Evolutionary conservation across 1,139 yeast genomes (phyloP), one percentile per base, ranked within the genome.

Genomic region (Meyerozyma smithsonii): DNA sequence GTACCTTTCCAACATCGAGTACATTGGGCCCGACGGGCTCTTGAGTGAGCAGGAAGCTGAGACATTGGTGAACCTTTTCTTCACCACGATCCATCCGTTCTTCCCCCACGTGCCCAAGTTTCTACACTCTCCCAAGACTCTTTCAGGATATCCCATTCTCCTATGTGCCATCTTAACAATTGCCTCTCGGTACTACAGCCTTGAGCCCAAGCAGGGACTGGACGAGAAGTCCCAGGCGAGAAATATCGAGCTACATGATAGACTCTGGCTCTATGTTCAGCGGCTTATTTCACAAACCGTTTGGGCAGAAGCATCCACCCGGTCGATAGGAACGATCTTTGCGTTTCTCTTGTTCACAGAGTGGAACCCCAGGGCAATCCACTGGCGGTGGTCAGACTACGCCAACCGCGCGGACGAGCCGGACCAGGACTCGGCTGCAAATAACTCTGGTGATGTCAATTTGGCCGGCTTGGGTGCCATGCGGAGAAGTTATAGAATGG

Each of bases 301-400:
- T 4, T 89, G 96, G 96, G 96, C 95, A 0, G 96, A 87, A 56
- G 95, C 96, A 0, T 81, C 89, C 44, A 84, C 95, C 4, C 66
- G 96, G 46, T 83, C 94, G 0, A 77, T 88, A 5, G 96, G 96
- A 1, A 88, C 96, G 0, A 82, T 88, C 5, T 74, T 84, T 50
- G 90, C 96, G 1, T 87, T 89, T 55, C 63, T 89, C 36, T 64
- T 90, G n/a, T 83, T 89, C 50, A 86, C 96, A 0, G 96, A 89
- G 58, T 89, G 97, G 97, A 88, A 88, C 52, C 96, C 96, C 1
- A 67, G 96, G 40, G 96, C 96, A 5, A 88, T 89, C 45, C 96
- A 89, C 59, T 84, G 89, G 81, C 66, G 89, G 46, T 83, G 90
- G 84, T 69, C 81, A 0, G 97, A 89, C 59, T 88, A 87, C 61